Evolutionary conservation across 768 basidiomycete genomes (phyloP), one percentile per base, ranked within the genome.

Genomic region (Suillus decipiens): DNA sequence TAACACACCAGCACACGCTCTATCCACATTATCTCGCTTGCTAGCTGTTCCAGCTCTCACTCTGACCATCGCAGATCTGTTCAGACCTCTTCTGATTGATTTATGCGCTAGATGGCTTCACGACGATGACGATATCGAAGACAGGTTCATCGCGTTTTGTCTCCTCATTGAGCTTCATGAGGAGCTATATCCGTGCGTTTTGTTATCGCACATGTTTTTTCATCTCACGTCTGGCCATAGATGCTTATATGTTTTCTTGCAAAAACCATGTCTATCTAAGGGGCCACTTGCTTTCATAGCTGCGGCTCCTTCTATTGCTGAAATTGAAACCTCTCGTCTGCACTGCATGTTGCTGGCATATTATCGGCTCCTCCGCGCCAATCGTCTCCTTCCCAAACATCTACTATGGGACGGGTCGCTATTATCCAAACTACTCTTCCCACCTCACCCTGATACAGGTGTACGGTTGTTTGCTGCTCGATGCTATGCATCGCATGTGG

Each of bases 61-160:
- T 0, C 69, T 82, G 36, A 69, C 78, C 14, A 80, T 98, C 63
- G 85, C 90, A 22, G 79, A 77, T 7, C 66, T 83, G 12, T 98
- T 91, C 76, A 79, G 90, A 64, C 95, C 96, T 4, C 75, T 98
- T 59, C 73, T 94, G 43, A 69, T 90, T 33, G 92, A 96, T 73
- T 76, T 99, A 31, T 89, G 88, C 69, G 90, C 90, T 4, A 77
- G 91, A 69, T 97, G 93, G 94, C 71, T 96, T 47, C 78, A 88
- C n/a, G 77, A 80, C 22, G 69, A 79, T 42, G 75, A 82, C 47
- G 76, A 81, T 63, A 67, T 78, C 28, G 82, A 85, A 61, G 81
- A 84, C 43, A 81, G 84, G 68, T 75, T 88, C 54, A 77, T 82
- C 54, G 87, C 88, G 3, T 75, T 90, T n/a, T 86, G 82, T 68